Evolutionary conservation across 257 asterid genomes (phyloP).

Genomic region (Fraxinus anomala): DNA sequence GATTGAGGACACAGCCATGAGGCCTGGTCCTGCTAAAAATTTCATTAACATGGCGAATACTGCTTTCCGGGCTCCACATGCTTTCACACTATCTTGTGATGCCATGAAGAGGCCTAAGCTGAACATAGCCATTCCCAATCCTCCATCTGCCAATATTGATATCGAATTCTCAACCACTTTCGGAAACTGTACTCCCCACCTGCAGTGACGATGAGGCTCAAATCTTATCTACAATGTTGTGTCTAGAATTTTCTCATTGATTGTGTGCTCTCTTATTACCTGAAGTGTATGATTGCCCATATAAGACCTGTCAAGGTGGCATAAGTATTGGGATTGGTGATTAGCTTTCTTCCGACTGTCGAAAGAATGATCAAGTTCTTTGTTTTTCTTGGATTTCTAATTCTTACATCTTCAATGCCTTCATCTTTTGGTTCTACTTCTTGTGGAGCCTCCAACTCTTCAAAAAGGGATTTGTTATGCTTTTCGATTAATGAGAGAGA

Average conservation of each 20-base stretch:
- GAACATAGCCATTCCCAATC: slow-evolving; percentile 98
- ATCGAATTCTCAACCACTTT: slow-evolving; percentile 58
- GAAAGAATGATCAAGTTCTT: slow-evolving; percentile 38
- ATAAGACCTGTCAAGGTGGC: slow-evolving; percentile 70
- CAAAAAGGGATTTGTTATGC: slow-evolving; percentile 25
- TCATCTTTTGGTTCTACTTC: slow-evolving; percentile 38
- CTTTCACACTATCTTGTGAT: slow-evolving; percentile 66
- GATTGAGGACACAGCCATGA: slow-evolving; percentile 72
- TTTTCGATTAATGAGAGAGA: slow-evolving; percentile 12
- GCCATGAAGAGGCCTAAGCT: slow-evolving; percentile 98
- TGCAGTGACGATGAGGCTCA: slow-evolving; percentile 38
- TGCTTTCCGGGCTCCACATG: slow-evolving; percentile 74
- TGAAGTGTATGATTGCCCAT: slow-evolving; percentile 86
- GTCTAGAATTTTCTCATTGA: background rate
- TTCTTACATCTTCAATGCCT: slow-evolving; percentile 38
- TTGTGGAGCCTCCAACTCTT: slow-evolving; percentile 48
- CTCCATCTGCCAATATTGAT: slow-evolving; percentile 75
- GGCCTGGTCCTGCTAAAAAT: slow-evolving; percentile 68
- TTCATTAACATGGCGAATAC: slow-evolving; percentile 63
- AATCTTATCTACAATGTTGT: slow-evolving; percentile 17
- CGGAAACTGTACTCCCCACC: slow-evolving; percentile 68
- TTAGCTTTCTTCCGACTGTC: slow-evolving; percentile 66
- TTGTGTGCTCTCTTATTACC: slow-evolving; percentile 38
- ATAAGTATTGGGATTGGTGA: slow-evolving; percentile 75
- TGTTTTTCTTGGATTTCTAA: slow-evolving; percentile 34